Evolutionary conservation across 2,329 filamentous ascomycete genomes (phyloP), one percentile per base, ranked within the genome.

Genomic region (Talaromyces sp.): DNA sequence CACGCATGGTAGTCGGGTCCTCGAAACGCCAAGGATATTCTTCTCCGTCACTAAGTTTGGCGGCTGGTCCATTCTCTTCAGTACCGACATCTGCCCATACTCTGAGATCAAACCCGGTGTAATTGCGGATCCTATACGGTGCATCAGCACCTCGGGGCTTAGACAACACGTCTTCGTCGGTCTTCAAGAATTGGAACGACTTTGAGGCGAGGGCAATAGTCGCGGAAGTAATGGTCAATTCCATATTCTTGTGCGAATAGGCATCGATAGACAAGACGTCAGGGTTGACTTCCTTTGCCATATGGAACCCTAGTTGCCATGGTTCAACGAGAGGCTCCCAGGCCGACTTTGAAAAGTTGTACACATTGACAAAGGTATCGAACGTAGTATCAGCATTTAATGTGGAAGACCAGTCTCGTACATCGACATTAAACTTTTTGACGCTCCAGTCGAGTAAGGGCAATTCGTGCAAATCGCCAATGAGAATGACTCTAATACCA

Each of bases 331-430:
- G 78, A 3, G 95, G 95, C 74, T 99, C 95, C 95, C 95, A 99
- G 3, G 92, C 92, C 0, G 95, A 99, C 74, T 99, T 99, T 15
- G 95, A 95, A 77, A 99, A 99, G 76, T 99, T 99, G 81, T 96
- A 99, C 28, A 99, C 89, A 70, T 98, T 99, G 68, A 96, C 85
- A 75, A 96, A 96, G 65, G 93, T 92, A 65, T 97, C 92, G 55
- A 99, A 88, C n/a, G 86, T 89, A 0, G 92, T 90, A 71, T 97
- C 92, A 0, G 91, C 93, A 69, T 88, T 92, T 74, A 99, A 82
- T 25, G 88, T 89, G 5, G 88, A 88, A 1, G 93, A 93, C 95
- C 95, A 99, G 72, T 99, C 92, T 66, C 89, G 87, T 4, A 96
- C 91, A 53, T 89, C 87, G 2, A 93, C 84, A 5, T 86, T 90